Evolutionary conservation across 2,329 filamentous ascomycete species (phyloP).

Genomic region (Neofusicoccum cordaticola): DNA sequence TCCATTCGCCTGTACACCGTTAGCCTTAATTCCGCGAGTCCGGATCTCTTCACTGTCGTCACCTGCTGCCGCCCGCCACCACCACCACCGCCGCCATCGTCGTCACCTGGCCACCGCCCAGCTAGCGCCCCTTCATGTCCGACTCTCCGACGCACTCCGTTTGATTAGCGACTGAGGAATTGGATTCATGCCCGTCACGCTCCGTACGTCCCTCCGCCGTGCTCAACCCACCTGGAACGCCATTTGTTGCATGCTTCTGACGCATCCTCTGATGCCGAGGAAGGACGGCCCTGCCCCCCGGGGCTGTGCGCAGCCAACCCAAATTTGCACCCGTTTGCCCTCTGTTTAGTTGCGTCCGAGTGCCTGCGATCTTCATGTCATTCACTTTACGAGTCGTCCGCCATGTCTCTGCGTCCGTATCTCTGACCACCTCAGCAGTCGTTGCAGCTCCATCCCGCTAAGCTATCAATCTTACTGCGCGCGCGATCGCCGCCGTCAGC

Average conservation of each 20-base stretch:
- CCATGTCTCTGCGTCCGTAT: neutral
- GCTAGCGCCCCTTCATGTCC: neutral
- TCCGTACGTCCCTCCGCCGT: neutral
- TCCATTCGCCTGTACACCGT: neutral
- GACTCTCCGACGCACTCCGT: conserved; percentile 10
- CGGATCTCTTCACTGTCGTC: neutral
- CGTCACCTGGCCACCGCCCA: neutral
- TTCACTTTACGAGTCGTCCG: neutral
- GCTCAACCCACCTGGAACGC: neutral
- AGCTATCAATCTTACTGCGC: neutral
- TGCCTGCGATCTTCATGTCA: conserved; percentile 1
- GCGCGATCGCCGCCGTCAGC: neutral
- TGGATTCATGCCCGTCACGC: neutral
- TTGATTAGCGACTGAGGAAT: conserved; percentile 14
- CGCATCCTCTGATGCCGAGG: neutral
- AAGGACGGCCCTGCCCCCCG: neutral
- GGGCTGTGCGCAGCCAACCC: neutral
- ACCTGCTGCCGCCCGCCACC: neutral
- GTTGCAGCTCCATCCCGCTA: neutral
- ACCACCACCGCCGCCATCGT: neutral
- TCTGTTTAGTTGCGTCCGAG: neutral
- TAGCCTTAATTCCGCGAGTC: conserved; percentile 14
- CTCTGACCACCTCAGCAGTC: conserved; percentile 2
- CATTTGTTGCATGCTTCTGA: conserved; percentile 2
- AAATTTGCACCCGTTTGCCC: neutral